Conservation (phyloP, 2,329 filamentous ascomycete species). For the Neurospora sp. region DNA sequence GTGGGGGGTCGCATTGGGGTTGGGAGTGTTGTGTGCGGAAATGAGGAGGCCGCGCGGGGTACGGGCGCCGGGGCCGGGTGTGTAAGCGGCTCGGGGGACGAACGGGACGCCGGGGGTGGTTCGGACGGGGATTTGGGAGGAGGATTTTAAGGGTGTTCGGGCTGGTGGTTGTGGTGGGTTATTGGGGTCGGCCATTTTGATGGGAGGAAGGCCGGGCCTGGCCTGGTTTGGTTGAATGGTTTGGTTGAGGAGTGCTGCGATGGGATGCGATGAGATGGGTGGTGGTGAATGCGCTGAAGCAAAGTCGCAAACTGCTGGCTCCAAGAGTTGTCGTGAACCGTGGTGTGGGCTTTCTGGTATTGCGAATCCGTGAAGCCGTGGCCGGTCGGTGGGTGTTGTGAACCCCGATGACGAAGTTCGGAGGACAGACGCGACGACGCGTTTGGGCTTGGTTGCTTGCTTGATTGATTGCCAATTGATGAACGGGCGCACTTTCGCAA, state of each 20-base stretch:
- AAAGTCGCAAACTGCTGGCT: neutral
- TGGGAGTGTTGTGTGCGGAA: constrained; percentile 34
- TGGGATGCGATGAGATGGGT: neutral
- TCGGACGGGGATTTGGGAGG: neutral
- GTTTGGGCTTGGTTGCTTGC: neutral
- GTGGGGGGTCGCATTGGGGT: constrained; percentile 39
- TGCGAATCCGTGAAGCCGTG: neutral
- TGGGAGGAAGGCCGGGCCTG: neutral
- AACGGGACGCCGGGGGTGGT: constrained; percentile 2
- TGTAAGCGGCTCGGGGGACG: constrained; percentile 23
- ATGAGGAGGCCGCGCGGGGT: constrained; percentile 28
- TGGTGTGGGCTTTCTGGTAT: neutral
- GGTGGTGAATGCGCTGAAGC: neutral
- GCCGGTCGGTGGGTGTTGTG: neutral
- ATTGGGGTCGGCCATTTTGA: neutral
- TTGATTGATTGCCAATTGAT: neutral
- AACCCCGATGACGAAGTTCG: neutral
- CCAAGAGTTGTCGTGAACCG: neutral
- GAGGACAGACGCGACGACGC: neutral
- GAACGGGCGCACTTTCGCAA: neutral
- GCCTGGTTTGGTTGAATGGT: neutral
- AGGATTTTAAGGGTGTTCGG: neutral
- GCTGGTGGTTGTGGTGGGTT: neutral
- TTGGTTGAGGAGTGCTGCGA: neutral
- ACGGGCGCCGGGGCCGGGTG: constrained; percentile 11